phyloP scores from a whole-genome alignment of 1,284 basidiomycete genomes.

The Sporisorium scitamineum region DNA sequence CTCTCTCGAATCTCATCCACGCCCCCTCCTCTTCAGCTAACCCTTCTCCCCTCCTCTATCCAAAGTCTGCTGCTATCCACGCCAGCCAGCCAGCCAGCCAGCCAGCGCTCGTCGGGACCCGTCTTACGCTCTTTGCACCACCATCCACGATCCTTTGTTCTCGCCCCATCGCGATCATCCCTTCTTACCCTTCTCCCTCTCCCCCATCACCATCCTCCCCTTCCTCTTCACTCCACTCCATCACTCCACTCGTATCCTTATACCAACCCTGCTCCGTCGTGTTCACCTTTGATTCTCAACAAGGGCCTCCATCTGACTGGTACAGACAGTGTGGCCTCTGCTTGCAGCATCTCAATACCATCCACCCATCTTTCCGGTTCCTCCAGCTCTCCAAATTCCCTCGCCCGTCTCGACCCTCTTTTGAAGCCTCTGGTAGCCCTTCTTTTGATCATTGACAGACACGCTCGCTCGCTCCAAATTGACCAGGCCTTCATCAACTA shows the following conservation, averaged over 20 bases:
- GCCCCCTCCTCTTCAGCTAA: not conserved
- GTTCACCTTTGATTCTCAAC: conserved; percentile 6
- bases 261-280: not conserved
- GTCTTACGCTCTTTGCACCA: conserved; percentile 12
- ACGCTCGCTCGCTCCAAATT: not conserved
- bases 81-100: not conserved
- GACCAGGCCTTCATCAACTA: not conserved
- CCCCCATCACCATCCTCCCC: not conserved
- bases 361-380: too few relatives aligned
- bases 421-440: conserved; percentile 31
- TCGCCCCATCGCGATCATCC: too few relatives aligned
- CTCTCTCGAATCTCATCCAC: not conserved
- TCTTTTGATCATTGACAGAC: conserved; percentile 21
- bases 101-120: conserved; percentile 8
- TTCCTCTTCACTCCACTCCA: conserved; percentile 5
- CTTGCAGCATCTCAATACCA: conserved; percentile 4
- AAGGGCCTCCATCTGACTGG: conserved; percentile 47
- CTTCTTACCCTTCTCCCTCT: not conserved
- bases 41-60: not conserved
- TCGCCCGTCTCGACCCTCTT: conserved; percentile 5
- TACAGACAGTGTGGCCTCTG: conserved; percentile 41
- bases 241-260: not conserved
- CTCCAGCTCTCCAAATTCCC: too few relatives aligned
- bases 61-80: too few relatives aligned
- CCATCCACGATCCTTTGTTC: conserved; percentile 5